Conservation (phyloP, 257 asterid species). For the Orobanche coerulescens region DNA sequence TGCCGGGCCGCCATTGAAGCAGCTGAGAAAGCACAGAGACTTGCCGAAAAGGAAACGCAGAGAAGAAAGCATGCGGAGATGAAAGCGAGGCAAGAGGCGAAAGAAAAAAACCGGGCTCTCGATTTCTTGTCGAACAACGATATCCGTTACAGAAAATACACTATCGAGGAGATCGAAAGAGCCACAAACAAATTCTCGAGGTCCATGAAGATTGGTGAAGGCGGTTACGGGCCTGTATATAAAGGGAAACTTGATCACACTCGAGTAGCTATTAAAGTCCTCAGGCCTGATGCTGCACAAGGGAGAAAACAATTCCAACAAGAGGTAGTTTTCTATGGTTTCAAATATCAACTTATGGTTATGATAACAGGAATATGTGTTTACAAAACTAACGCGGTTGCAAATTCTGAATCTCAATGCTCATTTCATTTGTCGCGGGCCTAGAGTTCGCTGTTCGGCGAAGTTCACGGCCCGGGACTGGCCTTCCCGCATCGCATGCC, state of each 20-base stretch:
- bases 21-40: conserved; percentile 51
- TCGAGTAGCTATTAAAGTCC: conserved; percentile 58
- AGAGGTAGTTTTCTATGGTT: conserved; percentile 36
- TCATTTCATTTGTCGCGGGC: too few relatives aligned
- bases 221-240: conserved; percentile 74
- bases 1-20: conserved; percentile 59
- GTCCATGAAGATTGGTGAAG: conserved; percentile 57
- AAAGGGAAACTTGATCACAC: conserved; percentile 65
- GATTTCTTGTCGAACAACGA: conserved; percentile 33
- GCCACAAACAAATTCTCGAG: conserved; percentile 46
- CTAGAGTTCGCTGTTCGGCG: too few relatives aligned
- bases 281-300: conserved; percentile 57
- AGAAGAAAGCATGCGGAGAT: conserved; percentile 46
- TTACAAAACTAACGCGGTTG: too few relatives aligned
- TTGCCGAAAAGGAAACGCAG: conserved; percentile 51
- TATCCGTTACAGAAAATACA: conserved; percentile 46
- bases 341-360: neutral
- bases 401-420: too few relatives aligned
- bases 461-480: too few relatives aligned
- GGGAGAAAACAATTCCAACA: conserved; percentile 72
- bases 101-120: conserved; percentile 42
- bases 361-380: too few relatives aligned
- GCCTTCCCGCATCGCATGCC: too few relatives aligned
- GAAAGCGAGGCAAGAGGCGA: conserved; percentile 43
- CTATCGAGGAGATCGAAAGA: conserved; percentile 47